Percentiles rank a stretch among this genome's conserved stretches.
These are phyloP conservation scores for Leccinum pachyderme DNA, from an alignment of 1,284 basidiomycete species.

Conservation along the genomic window DNA sequence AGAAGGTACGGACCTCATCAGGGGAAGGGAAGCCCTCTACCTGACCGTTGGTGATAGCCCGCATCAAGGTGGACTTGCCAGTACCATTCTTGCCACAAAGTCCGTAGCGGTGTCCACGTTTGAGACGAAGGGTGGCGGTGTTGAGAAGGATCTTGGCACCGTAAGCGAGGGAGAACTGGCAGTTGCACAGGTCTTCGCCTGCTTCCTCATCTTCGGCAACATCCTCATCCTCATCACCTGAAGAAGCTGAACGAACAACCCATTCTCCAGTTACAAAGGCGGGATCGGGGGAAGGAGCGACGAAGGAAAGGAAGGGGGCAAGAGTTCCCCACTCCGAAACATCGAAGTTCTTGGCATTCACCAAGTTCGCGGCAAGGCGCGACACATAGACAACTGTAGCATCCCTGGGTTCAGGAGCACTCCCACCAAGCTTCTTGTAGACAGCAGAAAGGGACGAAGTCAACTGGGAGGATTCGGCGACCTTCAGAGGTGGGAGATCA, in stretches of 20 bases:
- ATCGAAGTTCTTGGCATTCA: slow-evolving; percentile 91
- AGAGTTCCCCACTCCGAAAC: slow-evolving; percentile 85
- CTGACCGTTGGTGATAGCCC: slow-evolving; percentile 93
- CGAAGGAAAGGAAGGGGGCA: slow-evolving; percentile 73
- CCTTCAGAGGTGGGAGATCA: slow-evolving; percentile 81
- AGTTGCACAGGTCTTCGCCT: slow-evolving; percentile 97
- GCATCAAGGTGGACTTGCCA: slow-evolving; percentile 98
- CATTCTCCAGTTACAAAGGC: slow-evolving; percentile 77
- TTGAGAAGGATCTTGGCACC: slow-evolving; percentile 98
- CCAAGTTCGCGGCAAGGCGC: slow-evolving; percentile 79
- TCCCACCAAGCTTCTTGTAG: slow-evolving; percentile 81
- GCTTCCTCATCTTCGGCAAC: slow-evolving; percentile 90
- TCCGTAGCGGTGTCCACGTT: slow-evolving; percentile 98
- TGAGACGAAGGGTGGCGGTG: slow-evolving; percentile 93
- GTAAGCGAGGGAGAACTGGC: slow-evolving; percentile 96
- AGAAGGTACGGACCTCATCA: slow-evolving; percentile 95
- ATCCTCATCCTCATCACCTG: slow-evolving; percentile 69
- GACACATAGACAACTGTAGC: slow-evolving; percentile 72
- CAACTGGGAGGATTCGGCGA: slow-evolving; percentile 67
- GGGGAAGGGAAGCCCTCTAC: slow-evolving; percentile 98
- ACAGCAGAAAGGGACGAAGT: slow-evolving; percentile 65
- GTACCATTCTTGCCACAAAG: slow-evolving; percentile 98
- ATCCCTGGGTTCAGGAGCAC: slow-evolving; percentile 56
- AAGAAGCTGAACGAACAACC: slow-evolving; percentile 85
- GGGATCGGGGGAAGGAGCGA: slow-evolving; percentile 65